These are phyloP conservation scores for Dactylorhiza incarnata DNA, from an alignment of 106 monocot species.

Conservation along the genomic window DNA sequence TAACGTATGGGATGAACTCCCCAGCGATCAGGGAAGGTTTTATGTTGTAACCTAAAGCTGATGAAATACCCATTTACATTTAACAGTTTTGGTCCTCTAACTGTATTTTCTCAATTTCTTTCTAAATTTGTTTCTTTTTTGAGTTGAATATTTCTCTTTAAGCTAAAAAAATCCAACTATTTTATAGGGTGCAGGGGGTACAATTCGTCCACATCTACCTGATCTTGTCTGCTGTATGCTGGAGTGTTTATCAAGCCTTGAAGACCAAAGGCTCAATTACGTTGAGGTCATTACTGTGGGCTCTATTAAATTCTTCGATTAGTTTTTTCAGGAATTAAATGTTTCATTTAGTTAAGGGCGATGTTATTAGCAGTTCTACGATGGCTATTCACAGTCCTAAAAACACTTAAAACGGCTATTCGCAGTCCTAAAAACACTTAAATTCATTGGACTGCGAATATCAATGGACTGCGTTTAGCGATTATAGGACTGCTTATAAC, in stretches of 20 bases:
- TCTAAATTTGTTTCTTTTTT: background rate
- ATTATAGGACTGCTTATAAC: no score
- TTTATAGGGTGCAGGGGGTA: constrained; percentile 67
- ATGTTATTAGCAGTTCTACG: no score
- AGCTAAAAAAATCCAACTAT: background rate
- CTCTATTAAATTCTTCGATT: background rate
- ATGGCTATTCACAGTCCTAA: no score
- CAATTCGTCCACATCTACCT: constrained; percentile 72
- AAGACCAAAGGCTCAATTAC: constrained; percentile 96
- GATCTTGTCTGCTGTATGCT: constrained; percentile 96
- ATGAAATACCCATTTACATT: no score
- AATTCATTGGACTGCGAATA: no score
- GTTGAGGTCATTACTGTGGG: constrained; percentile 59
- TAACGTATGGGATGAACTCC: no score
- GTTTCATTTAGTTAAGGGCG: background rate
- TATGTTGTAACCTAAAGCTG: no score
- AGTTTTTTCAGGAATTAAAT: background rate
- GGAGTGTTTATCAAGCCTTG: constrained; percentile 91
- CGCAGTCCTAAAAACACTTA: no score
- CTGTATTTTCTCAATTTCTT: background rate
- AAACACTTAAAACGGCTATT: no score
- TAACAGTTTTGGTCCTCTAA: background rate
- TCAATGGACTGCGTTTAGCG: no score
- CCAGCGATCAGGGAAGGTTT: no score
- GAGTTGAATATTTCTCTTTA: background rate